Evolutionary conservation across 345 rosid genomes (phyloP), one percentile per base, ranked within the genome.

Genomic region (Ricinus communis): DNA sequence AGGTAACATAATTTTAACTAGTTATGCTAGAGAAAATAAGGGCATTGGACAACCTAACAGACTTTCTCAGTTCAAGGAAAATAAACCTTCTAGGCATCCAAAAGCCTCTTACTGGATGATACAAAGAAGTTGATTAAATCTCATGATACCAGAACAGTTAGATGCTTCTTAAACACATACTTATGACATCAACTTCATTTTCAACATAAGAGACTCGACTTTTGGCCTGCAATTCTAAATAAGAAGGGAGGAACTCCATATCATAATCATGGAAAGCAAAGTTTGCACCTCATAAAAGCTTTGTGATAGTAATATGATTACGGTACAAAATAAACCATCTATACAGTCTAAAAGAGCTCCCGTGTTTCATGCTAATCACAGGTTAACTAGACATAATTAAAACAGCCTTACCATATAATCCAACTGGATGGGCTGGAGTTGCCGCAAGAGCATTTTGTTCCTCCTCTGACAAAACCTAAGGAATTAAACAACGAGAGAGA

Each of bases 371-470:
- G 47, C 47, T 65, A 64, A 64, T 13, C 10, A 36, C 1, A 2
- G 30, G 7, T 14, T 64, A 62, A 24, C 41, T 46, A 43, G 28
- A 41, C 56, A 13, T 45, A 6, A 28, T 25, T 14, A 0, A n/a
- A 16, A 46, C 52, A 64, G 27, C 45, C 85, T 66, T 82, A 94
- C 98, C 93, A 79, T 86, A 87, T 75, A 94, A 75, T 69, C 92
- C 97, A 68, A 82, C 89, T 1, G 95, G 90, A 79, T 91, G 98
- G 54, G 98, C 97, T 12, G 98, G 96, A 18, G 93, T 91, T 51
- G 96, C 93, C 54, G 98, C 98, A 57, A 91, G 95, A 45, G 80
- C 88, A 74, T 80, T 85, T 76, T 94, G 98, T 87, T 94, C 93
- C 73, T 90, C 92, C 86, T 85, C 86, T 6, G 97, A 83, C 77